Conservation (phyloP, 208 protist species). For the Entamoeba invadens region DNA sequence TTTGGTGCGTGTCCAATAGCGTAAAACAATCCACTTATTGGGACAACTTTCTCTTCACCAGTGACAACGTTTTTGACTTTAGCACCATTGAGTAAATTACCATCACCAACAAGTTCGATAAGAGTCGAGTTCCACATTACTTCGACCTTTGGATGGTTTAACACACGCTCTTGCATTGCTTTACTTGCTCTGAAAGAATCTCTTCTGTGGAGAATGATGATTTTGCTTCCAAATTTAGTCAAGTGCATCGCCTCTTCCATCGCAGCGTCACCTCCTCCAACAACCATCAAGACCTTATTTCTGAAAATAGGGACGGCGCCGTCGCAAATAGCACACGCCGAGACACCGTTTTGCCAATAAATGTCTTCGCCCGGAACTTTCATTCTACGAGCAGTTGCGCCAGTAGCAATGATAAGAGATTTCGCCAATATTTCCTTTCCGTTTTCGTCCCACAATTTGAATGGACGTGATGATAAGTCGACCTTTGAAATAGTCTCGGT, state of each 20-base stretch:
- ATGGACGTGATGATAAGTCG: constrained; percentile 37
- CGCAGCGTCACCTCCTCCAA: constrained; percentile 54
- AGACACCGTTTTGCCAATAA: constrained; percentile 50
- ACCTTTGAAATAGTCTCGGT: not conserved
- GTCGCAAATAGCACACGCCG: constrained; percentile 55
- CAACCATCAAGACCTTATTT: constrained; percentile 21
- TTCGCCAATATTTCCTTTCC: constrained; percentile 25
- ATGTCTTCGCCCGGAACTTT: constrained; percentile 30
- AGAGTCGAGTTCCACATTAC: constrained; percentile 41
- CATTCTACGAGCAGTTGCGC: constrained; percentile 43
- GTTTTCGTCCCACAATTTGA: constrained; percentile 30
- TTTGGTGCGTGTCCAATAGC: constrained; percentile 59
- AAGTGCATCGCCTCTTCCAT: constrained; percentile 52
- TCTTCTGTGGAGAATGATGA: constrained; percentile 51
- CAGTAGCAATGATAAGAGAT: constrained; percentile 52
- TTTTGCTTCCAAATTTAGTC: constrained; percentile 41
- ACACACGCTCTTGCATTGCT: constrained; percentile 47
- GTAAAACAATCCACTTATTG: constrained; percentile 49
- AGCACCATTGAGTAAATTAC: not conserved
- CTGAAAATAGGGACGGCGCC: constrained; percentile 18
- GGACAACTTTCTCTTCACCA: constrained; percentile 14
- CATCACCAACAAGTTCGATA: constrained; percentile 7
- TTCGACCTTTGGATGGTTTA: constrained; percentile 43
- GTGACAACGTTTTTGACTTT: not conserved
- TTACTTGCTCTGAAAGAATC: constrained; percentile 53